Base-by-base conservation (phyloP, 1,284 basidiomycete genomes). In the Jaminaea rosea region DNA sequence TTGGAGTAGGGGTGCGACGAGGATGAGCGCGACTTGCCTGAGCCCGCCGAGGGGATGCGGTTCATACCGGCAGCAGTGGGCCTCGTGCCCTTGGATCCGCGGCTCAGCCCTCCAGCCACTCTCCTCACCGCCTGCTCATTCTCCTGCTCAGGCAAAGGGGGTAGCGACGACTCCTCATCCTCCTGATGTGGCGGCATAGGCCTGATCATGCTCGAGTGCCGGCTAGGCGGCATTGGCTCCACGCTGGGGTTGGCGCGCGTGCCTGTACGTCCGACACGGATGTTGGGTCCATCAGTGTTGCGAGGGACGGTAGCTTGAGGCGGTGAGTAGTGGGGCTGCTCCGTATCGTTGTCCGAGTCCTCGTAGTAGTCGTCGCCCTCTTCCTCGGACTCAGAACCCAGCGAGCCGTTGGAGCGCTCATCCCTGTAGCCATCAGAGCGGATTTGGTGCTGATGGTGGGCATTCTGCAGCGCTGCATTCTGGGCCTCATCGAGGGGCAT, bases 321-420 rank as follows among this genome's bases (percentile, higher is more conserved):
- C n/a, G n/a, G n/a, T n/a, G n/a, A n/a, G n/a, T n/a, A n/a, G 15
- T 45, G 44, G 19, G 23, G 10, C 44, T 45, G 44, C 10, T 13
- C 24, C 27, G 24, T 45, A 19, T 45, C 44, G 15, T 45, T 24
- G 15, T 45, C 44, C 44, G 44, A 45, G 4, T 45, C 44, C 15
- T 24, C 10, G 10, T 23, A 26, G 27, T 9, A 13, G 24, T 45
- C 44, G 11, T 28, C 23, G 8, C 11, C 24, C 26, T 21, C 44
- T 28, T 45, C 44, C 2, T 45, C 44, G 29, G n/a, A n/a, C n/a
- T n/a, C n/a, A n/a, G n/a, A n/a, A n/a, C n/a, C n/a, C n/a, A n/a
- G n/a, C n/a, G n/a, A n/a, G n/a, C n/a, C n/a, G n/a, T n/a, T n/a
- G n/a, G n/a, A n/a, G n/a, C n/a, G n/a, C n/a, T n/a, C n/a, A n/a